A percentile compares a stretch with the other conserved stretches of the same genome.
Conservation (phyloP, 257 asterid species). For the Solanum paucissectum region DNA sequence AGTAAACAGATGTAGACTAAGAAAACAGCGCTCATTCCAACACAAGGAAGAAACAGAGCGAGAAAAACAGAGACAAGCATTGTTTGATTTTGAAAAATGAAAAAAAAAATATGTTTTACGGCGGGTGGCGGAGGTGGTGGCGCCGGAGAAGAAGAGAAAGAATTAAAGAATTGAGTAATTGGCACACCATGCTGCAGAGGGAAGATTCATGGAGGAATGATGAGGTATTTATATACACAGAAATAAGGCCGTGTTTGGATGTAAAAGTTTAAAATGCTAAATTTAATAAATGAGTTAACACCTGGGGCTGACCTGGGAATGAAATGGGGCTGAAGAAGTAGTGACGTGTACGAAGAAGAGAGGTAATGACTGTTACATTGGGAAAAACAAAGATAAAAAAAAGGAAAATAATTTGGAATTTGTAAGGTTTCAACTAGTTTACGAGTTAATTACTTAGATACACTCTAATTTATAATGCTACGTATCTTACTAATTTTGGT, state of each 20-base stretch:
- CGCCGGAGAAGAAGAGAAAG: not conserved
- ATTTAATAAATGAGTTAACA: not conserved
- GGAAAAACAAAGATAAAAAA: not conserved
- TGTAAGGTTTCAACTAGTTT: no score
- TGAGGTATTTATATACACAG: slow-evolving; percentile 10
- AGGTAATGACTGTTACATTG: not conserved
- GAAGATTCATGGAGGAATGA: not conserved
- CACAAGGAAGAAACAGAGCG: slow-evolving; percentile 78
- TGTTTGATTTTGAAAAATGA: not conserved
- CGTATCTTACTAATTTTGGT: no score
- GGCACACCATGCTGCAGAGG: slow-evolving; percentile 24
- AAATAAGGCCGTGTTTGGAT: not conserved
- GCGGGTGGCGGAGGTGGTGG: slow-evolving; percentile 8
- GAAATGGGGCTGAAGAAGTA: not conserved
- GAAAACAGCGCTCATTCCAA: slow-evolving; percentile 73
- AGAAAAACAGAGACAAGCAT: slow-evolving; percentile 72
- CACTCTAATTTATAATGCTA: no score
- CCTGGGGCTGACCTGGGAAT: not conserved
- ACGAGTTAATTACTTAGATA: no score
- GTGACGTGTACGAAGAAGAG: not conserved
- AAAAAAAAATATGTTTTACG: not conserved
- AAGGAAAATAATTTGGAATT: not conserved
- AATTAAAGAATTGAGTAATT: slow-evolving; percentile 7
- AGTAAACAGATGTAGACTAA: slow-evolving; percentile 68
- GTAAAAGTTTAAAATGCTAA: not conserved